Evolutionary conservation across 192 early-diverging fungal genomes (phyloP).

Genomic region (Backusella psychrophila): DNA sequence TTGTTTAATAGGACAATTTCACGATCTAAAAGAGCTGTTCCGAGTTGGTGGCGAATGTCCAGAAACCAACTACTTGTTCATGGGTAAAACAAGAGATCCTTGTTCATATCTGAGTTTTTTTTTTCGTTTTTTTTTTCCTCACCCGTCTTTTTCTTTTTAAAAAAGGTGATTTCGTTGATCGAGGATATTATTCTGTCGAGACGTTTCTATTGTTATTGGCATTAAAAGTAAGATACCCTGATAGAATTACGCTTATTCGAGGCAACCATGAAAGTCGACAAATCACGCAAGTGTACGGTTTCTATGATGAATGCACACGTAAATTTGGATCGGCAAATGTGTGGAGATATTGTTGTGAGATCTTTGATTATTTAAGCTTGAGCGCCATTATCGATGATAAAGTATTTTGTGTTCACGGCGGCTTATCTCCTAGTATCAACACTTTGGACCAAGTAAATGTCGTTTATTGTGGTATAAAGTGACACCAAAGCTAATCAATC

Average conservation of each 20-base stretch:
- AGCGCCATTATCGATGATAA: conserved; percentile 93
- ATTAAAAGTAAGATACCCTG: conserved; percentile 92
- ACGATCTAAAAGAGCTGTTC: conserved; percentile 94
- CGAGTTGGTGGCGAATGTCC: conserved; percentile 92
- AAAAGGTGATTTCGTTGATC: conserved; percentile 88
- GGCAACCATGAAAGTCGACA: conserved; percentile 94
- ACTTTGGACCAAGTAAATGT: conserved; percentile 79
- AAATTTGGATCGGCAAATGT: conserved; percentile 97
- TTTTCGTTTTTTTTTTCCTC: neutral
- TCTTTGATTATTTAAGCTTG: conserved; percentile 95
- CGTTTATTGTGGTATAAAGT: too few relatives aligned
- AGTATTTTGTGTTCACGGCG: conserved; percentile 96
- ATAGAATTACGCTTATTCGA: conserved; percentile 90
- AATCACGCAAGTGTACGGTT: conserved; percentile 98
- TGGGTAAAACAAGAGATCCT: conserved; percentile 57
- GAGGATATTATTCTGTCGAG: conserved; percentile 95
- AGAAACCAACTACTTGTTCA: conserved; percentile 97
- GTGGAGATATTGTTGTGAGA: conserved; percentile 97
- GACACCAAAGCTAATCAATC: too few relatives aligned
- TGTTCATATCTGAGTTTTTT: neutral
- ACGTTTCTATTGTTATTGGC: conserved; percentile 95
- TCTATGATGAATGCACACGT: conserved; percentile 96
- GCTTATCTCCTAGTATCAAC: conserved; percentile 88
- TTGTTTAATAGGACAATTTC: conserved; percentile 67
- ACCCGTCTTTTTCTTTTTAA: conserved; percentile 11